Base-by-base conservation (phyloP, 2,329 filamentous ascomycete genomes). In the Pyrenophora teres region DNA sequence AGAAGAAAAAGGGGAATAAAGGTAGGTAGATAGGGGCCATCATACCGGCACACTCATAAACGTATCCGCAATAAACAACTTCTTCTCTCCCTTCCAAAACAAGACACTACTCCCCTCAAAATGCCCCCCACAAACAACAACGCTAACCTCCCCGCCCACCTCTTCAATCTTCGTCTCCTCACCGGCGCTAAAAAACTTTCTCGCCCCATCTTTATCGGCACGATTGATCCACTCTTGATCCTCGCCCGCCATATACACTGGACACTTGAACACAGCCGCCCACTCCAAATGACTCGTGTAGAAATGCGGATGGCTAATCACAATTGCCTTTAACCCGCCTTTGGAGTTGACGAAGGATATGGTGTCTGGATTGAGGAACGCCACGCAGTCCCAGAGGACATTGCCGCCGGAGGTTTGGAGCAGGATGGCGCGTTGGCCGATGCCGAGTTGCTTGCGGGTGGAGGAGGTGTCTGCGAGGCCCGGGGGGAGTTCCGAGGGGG, bases 251-350 rank as follows among this genome's bases (percentile, higher is more conserved):
- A 90, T 66, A 63, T 89, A 92, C 0, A 94, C 84, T 0, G 85
- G 85, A 62, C 89, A 92, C 4, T 74, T 25, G 60, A 94, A 93
- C 0, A 80, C 79, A 38, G 77, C 68, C 0, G 87, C 86, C 90
- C 90, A 95, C 59, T 87, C 83, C 0, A 89, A 72, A 69, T 91
- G 87, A 3, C 89, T 88, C 12, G 85, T 86, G 74, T 90, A 94
- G 74, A 89, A 95, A 69, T 95, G 90, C 45, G 90, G 90, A 73
- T 95, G 89, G 9, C 82, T 86, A 56, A 92, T 90, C 0, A 80
- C 85, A 39, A 94, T 92, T 0, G 87, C 89, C 30, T 77, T 76
- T 10, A 95, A 66, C 0, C 88, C 88, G 37, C 89, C 89, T 6
- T 85, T 77, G 0, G 66, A 68, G 5, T 81, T 78, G 62, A 93